Evolutionary conservation across 2,329 filamentous ascomycete genomes (phyloP), one percentile per base, ranked within the genome.

Genomic region (Trichothecium roseum): DNA sequence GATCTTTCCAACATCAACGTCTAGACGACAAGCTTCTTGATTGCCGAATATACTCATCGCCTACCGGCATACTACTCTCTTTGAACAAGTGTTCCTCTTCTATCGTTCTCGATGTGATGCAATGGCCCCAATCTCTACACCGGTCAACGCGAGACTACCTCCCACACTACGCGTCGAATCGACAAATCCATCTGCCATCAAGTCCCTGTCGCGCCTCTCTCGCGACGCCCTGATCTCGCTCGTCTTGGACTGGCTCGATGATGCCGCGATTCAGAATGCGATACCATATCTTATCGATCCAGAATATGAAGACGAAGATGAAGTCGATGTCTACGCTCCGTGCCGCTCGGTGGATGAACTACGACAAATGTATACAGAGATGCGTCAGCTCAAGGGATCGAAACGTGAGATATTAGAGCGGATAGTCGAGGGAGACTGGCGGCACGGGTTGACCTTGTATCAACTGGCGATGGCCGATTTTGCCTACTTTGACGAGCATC

Each of bases 171-270:
- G 78, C 46, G 69, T 89, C 49, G 71, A 78, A 38, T 65, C 81
- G 8, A 64, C 72, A 39, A 81, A 80, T 50, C 63, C 72, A 31
- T 66, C 76, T 20, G 71, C 86, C 33, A 55, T 71, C 43, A 85
- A 82, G 54, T 67, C 72, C 28, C 67, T 94, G 33, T 70, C 66
- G 40, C 79, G 78, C 37, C 69, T 93, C 14, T 81, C 84, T 2
- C 78, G 85, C 34, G 63, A 78, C 32, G 77, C 82, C 0, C 70
- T 94, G 16, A 60, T 91, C 18, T 73, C 77, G 0, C 69, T 94
- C 8, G 81, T 73, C 1, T 68, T 87, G 16, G 72, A 81, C 60
- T 94, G 86, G 86, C 74, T 93, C 3, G 74, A 81, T 38, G 73
- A 80, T 33, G 64, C 68, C 42, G 79, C 82, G 42, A 63, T 76